Evolutionary conservation across 768 basidiomycete genomes (phyloP), one percentile per base, ranked within the genome.

Genomic region (Pleurotus platypus): DNA sequence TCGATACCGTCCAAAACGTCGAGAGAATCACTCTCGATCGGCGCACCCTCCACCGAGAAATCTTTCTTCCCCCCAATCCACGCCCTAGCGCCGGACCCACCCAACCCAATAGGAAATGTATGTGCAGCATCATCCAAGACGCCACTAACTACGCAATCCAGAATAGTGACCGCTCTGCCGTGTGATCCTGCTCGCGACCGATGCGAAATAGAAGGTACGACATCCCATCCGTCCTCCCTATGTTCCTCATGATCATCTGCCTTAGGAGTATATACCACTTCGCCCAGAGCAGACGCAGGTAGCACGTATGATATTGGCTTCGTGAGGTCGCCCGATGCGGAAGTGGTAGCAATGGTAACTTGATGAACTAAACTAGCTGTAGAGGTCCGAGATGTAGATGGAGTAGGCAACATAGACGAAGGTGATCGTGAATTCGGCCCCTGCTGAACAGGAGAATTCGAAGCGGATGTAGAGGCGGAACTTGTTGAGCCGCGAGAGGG

Each of bases 261-360:
- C 37, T 22, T 38, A 22, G 4, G 11, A 22, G 39, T 3, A 42
- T 54, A 54, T 12, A 54, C 51, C 16, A 54, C 39, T 18, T 54
- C 51, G n/a, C 37, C 18, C 18, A 54, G 15, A 7, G 51, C 51
- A 11, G 15, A 38, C n/a, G 51, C 37, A 3, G 51, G 51, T 9
- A 54, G 22, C 3, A 54, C 51, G 13, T 39, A 54, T 20, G 51
- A 54, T 16, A 54, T 54, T 22, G 51, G 51, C 22, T 54, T 54
- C 37, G 22, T 20, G 6, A 18, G 37, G 42, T 54, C 39, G 13
- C 39, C 35, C 1, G 30, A 11, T 35, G 30, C 30, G 30, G 30
- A 11, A 2, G 11, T 3, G 30, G 30, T 8, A 35, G 30, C 11
- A 35, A 11, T 35, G 30, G 30, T 35, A 11, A 35, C 30, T 0